Percentiles rank a stretch among this genome's conserved stretches.
phyloP scores from a whole-genome alignment of 129 eudicot species.

The Chrysanthemum seticuspe region DNA sequence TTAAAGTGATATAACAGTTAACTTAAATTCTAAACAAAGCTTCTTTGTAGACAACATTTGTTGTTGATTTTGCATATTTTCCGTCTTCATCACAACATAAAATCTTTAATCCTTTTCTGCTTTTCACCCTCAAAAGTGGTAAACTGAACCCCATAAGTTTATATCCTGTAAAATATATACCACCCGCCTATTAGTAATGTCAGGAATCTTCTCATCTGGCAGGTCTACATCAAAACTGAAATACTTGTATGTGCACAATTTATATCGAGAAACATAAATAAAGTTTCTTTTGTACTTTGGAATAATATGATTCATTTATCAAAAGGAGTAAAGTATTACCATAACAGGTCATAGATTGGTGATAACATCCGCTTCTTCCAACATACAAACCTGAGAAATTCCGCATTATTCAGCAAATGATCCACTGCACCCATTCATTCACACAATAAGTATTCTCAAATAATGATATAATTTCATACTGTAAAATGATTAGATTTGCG shows the following conservation, averaged over 20 bases:
- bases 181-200: background rate
- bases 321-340: slow-evolving; percentile 22
- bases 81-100: no score
- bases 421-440: slow-evolving; percentile 6
- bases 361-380: slow-evolving; percentile 32
- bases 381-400: slow-evolving; percentile 24
- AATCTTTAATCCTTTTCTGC: no score
- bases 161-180: slow-evolving; percentile 27
- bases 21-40: no score
- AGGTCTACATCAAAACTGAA: background rate
- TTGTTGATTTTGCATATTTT: no score
- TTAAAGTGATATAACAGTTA: no score
- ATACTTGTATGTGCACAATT: background rate
- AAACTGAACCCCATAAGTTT: slow-evolving; percentile 60
- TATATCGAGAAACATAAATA: background rate
- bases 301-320: no score
- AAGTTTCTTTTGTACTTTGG: no score
- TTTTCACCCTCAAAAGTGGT: background rate
- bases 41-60: no score
- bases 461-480: no score
- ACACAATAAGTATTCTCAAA: no score
- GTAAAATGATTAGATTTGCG: no score
- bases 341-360: slow-evolving; percentile 27
- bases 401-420: slow-evolving; percentile 43
- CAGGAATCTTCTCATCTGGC: background rate